Conservation (phyloP, 202 grass and related monocot genomes). For the Miscanthus sacchariflorus region DNA sequence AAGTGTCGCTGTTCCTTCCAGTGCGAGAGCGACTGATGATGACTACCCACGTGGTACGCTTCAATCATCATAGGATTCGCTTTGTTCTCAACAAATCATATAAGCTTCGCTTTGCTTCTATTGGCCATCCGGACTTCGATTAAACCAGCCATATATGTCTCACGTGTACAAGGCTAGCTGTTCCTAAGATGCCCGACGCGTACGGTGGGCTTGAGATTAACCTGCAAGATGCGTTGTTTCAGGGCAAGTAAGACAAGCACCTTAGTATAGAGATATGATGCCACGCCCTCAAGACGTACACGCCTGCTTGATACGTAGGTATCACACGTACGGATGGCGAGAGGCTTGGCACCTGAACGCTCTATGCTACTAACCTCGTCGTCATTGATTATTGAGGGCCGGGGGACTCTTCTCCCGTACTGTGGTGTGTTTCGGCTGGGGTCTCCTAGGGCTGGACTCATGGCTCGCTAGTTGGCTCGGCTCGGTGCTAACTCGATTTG, state of each 20-base stretch:
- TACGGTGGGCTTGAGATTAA: background rate
- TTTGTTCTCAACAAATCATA: background rate
- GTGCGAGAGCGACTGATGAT: background rate
- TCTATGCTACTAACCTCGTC: too few species aligned
- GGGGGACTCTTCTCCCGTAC: background rate
- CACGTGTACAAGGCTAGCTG: background rate
- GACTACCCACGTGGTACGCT: background rate
- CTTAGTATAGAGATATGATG: background rate
- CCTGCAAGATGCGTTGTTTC: background rate
- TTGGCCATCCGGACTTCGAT: background rate
- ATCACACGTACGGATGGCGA: too few species aligned
- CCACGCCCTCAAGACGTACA: background rate
- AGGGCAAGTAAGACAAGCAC: background rate
- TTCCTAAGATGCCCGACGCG: background rate
- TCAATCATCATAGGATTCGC: slow-evolving; percentile 34
- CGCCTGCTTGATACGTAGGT: too few species aligned
- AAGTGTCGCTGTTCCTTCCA: background rate
- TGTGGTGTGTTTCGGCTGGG: background rate
- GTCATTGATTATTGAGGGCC: too few species aligned
- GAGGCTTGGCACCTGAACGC: too few species aligned
- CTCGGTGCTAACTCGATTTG: too few species aligned
- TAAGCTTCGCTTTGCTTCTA: background rate
- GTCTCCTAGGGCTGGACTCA: too few species aligned
- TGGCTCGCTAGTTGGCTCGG: too few species aligned
- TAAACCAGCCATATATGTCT: background rate